Base-by-base conservation (phyloP, 805 yeast species). In the Hanseniaspora meyeri region DNA sequence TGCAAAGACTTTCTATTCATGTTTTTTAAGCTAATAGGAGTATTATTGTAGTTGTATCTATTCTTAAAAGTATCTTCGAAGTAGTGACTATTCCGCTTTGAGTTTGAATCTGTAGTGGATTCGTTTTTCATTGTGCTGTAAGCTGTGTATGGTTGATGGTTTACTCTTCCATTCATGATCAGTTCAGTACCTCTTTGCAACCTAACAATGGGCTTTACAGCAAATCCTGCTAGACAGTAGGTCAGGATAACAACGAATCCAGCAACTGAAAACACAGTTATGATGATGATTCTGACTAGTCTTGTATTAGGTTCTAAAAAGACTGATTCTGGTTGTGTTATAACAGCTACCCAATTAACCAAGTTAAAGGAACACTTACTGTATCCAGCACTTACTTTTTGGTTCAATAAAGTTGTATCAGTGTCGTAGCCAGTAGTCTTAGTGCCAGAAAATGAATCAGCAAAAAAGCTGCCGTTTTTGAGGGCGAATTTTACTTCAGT, bases 171-270 rank as follows among this genome's bases (percentile, higher is more conserved):
- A 48, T 67, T 68, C 4, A 75, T 67, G 6, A 74, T 73, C 0
- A 65, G 59, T 65, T 87, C 96, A 0, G 96, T 87, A 0, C 95
- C 95, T 60, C 81, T 80, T 63, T 85, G 88, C 45, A 89, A 73
- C 58, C 82, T 77, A 45, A 87, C 77, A 58, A 89, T 87, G 0
- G 97, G 96, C 60, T 85, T 70, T 6, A 88, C 90, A 38, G 90
- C 88, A 74, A 82, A 85, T 58, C 86, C 88, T 0, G 95, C 88
- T 55, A 89, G 68, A 5, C 93, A 90, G 66, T 88, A 78, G 0
- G 96, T 87, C n/a, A 86, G 66, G 1, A 86, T 59, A 61, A 86
- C 17, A 5, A 80, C 74, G 87, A 80, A 60, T 84, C 77, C 0
- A 73, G 93, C 93, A 20, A 85, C 79, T 1, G 86, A 95, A 40